Conservation (phyloP, 2,329 filamentous ascomycete genomes). For the Orbilia javanica region DNA sequence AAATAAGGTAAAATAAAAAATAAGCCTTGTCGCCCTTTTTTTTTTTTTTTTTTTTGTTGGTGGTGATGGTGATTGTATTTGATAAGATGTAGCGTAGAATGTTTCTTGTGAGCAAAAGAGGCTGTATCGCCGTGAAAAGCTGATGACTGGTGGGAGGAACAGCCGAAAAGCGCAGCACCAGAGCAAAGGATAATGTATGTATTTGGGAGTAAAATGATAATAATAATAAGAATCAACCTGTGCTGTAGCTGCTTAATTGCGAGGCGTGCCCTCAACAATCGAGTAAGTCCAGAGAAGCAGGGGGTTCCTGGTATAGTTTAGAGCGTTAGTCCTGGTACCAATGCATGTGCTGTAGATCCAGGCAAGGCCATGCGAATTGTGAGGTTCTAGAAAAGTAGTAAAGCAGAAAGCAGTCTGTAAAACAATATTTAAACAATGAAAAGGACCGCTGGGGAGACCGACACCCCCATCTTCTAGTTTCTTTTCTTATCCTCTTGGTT, state of each 20-base stretch:
- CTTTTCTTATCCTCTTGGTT: constrained; percentile 35
- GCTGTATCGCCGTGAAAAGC: constrained; percentile 27
- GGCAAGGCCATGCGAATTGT: constrained; percentile 47
- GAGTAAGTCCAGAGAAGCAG: constrained; percentile 44
- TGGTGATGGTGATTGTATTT: constrained; percentile 41
- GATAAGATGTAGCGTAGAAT: constrained; percentile 50
- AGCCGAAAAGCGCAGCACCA: constrained; percentile 37
- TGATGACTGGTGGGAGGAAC: constrained; percentile 37
- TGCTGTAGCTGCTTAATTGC: constrained; percentile 35
- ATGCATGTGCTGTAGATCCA: constrained; percentile 55
- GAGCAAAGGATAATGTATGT: constrained; percentile 6
- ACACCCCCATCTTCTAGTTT: constrained; percentile 38
- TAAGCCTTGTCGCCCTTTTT: background rate
- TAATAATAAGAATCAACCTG: constrained; percentile 37
- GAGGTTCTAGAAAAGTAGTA: constrained; percentile 50
- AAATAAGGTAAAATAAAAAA: constrained; percentile 7
- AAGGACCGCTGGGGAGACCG: constrained; percentile 40
- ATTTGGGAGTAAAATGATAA: constrained; percentile 37
- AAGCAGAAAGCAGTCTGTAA: constrained; percentile 33
- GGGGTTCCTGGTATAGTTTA: constrained; percentile 53
- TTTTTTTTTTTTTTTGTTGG: background rate
- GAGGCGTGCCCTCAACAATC: constrained; percentile 52
- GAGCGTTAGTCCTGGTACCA: constrained; percentile 52
- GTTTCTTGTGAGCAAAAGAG: constrained; percentile 32
- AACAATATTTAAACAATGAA: constrained; percentile 56